A percentile compares a stretch with the other conserved stretches of the same genome.
Evolutionary conservation across 495 filamentous ascomycete genomes (phyloP).

Genomic region (Hypoxylon cercidicola): DNA sequence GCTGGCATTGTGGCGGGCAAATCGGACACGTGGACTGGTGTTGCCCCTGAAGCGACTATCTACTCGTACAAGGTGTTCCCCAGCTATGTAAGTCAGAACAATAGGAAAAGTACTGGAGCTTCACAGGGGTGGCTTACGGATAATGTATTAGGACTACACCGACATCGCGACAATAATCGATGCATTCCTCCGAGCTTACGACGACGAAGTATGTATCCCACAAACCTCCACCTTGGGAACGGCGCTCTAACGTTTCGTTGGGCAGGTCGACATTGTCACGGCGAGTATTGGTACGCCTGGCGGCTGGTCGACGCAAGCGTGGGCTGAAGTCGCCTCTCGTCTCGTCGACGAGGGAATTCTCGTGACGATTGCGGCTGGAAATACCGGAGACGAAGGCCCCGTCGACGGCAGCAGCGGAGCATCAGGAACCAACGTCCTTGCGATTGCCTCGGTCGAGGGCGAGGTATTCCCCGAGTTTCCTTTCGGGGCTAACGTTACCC

Average conservation of each 20-base stretch:
- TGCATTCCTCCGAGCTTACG: constrained; percentile 54
- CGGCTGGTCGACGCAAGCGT: constrained; percentile 51
- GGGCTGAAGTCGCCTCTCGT: constrained; percentile 47
- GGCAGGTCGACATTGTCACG: constrained; percentile 52
- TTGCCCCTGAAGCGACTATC: constrained; percentile 58
- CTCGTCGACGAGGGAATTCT: constrained; percentile 53
- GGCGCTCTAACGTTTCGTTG: not conserved
- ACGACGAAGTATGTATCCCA: constrained; percentile 46
- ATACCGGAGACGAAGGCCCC: constrained; percentile 51
- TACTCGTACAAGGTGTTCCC: constrained; percentile 56
- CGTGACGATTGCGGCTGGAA: constrained; percentile 53
- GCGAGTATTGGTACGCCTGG: constrained; percentile 49
- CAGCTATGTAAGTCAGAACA: constrained; percentile 12
- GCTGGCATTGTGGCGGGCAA: constrained; percentile 57
- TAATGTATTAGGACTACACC: constrained; percentile 13
- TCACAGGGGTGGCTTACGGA: not conserved
- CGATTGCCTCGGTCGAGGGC: constrained; percentile 33
- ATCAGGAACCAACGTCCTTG: constrained; percentile 43
- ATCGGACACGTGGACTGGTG: constrained; percentile 51
- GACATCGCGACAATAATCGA: constrained; percentile 50
- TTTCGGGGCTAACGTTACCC: constrained; percentile 30
- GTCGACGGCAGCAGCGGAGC: constrained; percentile 44
- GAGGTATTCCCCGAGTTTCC: constrained; percentile 33
- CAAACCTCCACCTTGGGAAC: not conserved
- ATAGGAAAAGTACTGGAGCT: not conserved